Base-by-base conservation (phyloP, 208 protist genomes). In the Sergeia podlipaevii region DNA sequence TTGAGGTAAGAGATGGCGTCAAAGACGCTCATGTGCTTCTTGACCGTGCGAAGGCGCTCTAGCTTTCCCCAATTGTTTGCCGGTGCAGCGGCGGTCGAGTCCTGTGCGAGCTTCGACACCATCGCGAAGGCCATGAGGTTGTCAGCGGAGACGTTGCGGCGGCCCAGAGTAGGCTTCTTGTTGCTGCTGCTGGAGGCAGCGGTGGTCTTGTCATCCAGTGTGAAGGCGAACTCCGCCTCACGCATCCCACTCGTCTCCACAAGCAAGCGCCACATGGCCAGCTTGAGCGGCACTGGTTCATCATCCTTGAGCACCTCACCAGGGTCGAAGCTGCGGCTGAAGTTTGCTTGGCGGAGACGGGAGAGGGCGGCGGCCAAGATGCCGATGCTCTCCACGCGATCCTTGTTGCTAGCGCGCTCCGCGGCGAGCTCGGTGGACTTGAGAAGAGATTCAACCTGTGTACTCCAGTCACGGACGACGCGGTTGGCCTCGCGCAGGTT, bases 211-310 rank as follows among this genome's bases (percentile, higher is more conserved):
- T 65, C 70, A 7, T 74, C 70, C 48, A 83, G 28, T 3, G 75
- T 74, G 42, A 80, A 74, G 42, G 79, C 80, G 38, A 93, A 76
- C 60, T 89, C 77, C 4, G 77, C 78, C 58, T 89, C 85, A 2
- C 76, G 70, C 60, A 89, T 75, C 37, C 70, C 74, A 54, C 79
- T 85, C 17, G 75, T 32, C 20, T 68, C 60, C 11, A 93, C 85
- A 24, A 93, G 65, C 6, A 85, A 48, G 32, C 81, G 80, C 82
- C 85, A 93, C 73, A 88, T 85, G 47, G 52, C 47, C 32, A 86
- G 41, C 52, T 77, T 77, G 37, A 93, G 61, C 26, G 76, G 65
- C 27, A 77, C 37, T 18, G 41, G 60, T 32, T 54, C 38, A 11
- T 41, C 52, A 32, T 59, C 68, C 28, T 65, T 41, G 32, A 81